Evolutionary conservation across 176 grass and related monocot genomes (phyloP), one percentile per base, ranked within the genome.

Genomic region (Aechmea fasciata): DNA sequence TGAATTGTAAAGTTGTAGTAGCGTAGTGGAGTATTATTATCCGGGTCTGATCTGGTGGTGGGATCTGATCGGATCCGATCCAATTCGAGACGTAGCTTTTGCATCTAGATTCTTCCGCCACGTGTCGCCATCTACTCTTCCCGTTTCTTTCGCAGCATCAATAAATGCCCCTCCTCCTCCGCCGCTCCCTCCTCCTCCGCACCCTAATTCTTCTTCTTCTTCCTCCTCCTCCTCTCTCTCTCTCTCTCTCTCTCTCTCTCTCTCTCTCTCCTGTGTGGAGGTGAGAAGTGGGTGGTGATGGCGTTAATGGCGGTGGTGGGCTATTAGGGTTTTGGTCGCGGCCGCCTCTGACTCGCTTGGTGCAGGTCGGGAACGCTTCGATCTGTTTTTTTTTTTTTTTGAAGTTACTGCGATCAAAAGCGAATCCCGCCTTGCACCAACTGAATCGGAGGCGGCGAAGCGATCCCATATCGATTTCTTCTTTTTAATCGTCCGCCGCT

Each of bases 391-490:
- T 41, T 41, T 41, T 41, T 41, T 41, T 41, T 59, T 49, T 71
- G 67, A 48, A 71, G n/a, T 64, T 49, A 13, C 29, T 62, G 55
- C 48, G 68, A 76, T 15, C 66, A 59, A 54, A 74, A 57, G 17
- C 49, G 49, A 20, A 63, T 81, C 83, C 83, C 78, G 83, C 69
- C 69, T 76, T 86, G 83, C 83, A 81, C 72, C 83, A 86, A 86
- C 73, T 76, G 83, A 86, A 86, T 77, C 64, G 49, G 83, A 86
- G 78, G n/a, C 78, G 65, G 78, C 64, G 49, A 81, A 73, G 61
- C 49, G 22, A 12, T 23, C 47, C 29, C 6, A 63, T 47, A 1
- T 25, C 57, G 11, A 9, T 68, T 3, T 15, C 13, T 9, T 10
- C 11, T 18, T 25, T 41, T 49, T 5, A 26, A 84, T 48, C 72